Evolutionary conservation across 2,329 filamentous ascomycete species (phyloP).

Genomic region (Aspergillus hortae): DNA sequence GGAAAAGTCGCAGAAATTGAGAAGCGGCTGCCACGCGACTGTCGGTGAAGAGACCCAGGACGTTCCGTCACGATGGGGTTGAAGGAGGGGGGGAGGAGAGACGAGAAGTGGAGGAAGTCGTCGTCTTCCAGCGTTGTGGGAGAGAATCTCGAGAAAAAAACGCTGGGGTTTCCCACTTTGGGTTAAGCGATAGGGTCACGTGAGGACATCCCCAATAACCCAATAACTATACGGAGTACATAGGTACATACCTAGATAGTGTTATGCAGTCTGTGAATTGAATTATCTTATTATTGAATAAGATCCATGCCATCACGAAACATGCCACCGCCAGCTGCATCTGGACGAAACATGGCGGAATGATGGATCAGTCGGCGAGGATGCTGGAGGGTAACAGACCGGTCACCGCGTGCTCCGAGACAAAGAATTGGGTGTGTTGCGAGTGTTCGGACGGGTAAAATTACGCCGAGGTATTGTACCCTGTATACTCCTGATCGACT

Average conservation of each 20-base stretch:
- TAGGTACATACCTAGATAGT: neutral
- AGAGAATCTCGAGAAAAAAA: conserved; percentile 34
- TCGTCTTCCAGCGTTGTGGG: conserved; percentile 10
- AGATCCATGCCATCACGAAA: no score
- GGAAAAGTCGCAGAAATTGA: conserved; percentile 17
- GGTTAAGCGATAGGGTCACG: conserved; percentile 37
- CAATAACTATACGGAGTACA: neutral
- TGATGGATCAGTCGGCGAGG: no score
- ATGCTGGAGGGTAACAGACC: no score
- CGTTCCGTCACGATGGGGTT: conserved; percentile 8
- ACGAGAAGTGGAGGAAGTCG: conserved; percentile 4
- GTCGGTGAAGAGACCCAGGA: conserved; percentile 19
- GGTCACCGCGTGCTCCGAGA: no score
- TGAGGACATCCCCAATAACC: conserved; percentile 10
- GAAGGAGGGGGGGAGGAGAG: conserved; percentile 19
- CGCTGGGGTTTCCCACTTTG: conserved; percentile 27
- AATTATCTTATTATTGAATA: no score
- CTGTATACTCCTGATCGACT: no score
- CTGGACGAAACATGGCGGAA: no score
- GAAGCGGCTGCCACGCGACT: conserved; percentile 35
- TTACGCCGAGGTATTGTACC: no score
- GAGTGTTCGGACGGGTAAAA: no score
- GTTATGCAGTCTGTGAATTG: no score
- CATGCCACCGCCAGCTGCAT: no score
- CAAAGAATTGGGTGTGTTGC: no score